Base-by-base conservation (phyloP, 352 stramenopile species). In the Pythium biforme region DNA sequence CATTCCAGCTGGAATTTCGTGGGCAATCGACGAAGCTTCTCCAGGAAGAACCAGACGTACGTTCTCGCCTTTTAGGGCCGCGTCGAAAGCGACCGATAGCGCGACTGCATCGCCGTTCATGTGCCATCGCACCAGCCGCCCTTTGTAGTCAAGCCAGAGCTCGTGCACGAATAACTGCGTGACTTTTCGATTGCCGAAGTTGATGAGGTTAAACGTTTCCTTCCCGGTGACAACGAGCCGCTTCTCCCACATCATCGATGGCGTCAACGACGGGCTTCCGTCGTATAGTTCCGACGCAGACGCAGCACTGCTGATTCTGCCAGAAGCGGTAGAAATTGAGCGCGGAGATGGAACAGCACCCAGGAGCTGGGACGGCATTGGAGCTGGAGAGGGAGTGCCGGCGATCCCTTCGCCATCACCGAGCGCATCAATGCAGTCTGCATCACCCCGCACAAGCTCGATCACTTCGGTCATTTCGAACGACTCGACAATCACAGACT, bases 91-190 rank as follows among this genome's bases (percentile, higher is more conserved):
- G 53, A 94, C 82, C 0, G 85, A 94, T 7, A 94, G 73, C 10
- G 82, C 85, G 6, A 94, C 85, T 0, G 85, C 81, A 31, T 94
- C 85, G 45, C 85, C 85, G 40, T 92, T 94, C 48, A 94, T 72
- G 67, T 94, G 85, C 85, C 85, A 94, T 10, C 85, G 83, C 39
- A 94, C 85, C 37, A 94, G 70, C 8, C 85, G 78, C 33, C 90
- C 73, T 57, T 94, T 94, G 64, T 91, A 85, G 62, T 94, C 85
- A 25, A 94, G 64, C 85, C 85, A 94, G 4, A 94, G 50, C 45
- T 94, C 85, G 50, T 94, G 85, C 10, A 94, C 85, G 61, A 94
- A 94, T 25, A 94, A 70, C 55, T 94, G 85, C 9, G 85, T 94
- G 29, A 94, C 78, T 0, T 75, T 72, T 9, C 85, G 81, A 14